Percentiles rank a stretch among this genome's conserved stretches.
Conservation (phyloP, 1,139 yeast species). For the Nakaseomyces kungkrabaensis region DNA sequence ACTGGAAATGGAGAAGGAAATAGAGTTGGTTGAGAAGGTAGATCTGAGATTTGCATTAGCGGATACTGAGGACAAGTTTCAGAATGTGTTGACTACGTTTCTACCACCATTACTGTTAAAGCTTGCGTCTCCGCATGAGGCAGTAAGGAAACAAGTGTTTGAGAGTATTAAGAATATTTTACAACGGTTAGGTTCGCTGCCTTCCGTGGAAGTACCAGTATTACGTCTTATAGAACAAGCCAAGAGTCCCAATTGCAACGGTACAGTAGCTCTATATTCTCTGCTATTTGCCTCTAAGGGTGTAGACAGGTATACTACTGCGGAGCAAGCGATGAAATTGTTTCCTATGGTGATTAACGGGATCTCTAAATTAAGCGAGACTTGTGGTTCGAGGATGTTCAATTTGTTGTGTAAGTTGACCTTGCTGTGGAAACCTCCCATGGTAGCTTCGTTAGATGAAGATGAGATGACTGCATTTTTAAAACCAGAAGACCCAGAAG, state of each 20-base stretch:
- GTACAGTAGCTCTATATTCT: conserved; percentile 54
- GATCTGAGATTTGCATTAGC: conserved; percentile 81
- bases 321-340: conserved; percentile 30
- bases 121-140: conserved; percentile 57
- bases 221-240: conserved; percentile 55
- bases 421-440: conserved; percentile 42
- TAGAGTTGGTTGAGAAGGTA: conserved; percentile 57
- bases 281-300: conserved; percentile 60
- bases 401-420: conserved; percentile 49
- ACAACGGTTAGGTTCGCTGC: conserved; percentile 55
- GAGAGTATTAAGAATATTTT: conserved; percentile 58
- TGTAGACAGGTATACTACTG: conserved; percentile 38
- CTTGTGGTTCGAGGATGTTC: conserved; percentile 51
- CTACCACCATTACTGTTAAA: conserved; percentile 73
- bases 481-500: conserved; percentile 26
- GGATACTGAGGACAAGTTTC: conserved; percentile 53
- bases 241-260: conserved; percentile 40
- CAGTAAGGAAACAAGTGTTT: conserved; percentile 61
- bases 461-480: conserved; percentile 31
- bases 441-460: conserved; percentile 37
- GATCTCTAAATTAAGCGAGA: conserved; percentile 33
- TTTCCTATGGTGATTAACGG: conserved; percentile 42
- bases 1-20: conserved; percentile 35
- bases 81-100: conserved; percentile 49
- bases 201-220: conserved; percentile 49